Evolutionary conservation across 805 yeast genomes (phyloP).

Genomic region (Wickerhamomyces sydowiorum): DNA sequence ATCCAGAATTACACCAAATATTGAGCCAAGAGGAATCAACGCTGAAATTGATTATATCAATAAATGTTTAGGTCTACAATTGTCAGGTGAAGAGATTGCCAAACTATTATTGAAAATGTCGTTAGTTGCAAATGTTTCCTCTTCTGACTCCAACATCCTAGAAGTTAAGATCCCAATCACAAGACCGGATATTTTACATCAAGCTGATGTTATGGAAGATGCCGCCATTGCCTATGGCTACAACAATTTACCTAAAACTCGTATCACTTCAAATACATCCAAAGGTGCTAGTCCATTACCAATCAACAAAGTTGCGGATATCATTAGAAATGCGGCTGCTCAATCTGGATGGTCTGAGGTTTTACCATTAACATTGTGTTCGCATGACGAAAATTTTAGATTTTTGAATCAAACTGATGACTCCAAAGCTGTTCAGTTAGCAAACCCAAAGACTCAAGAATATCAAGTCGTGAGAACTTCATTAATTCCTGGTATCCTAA

Average conservation of each 20-base stretch:
- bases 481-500: constrained; percentile 87
- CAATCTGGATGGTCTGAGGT: constrained; percentile 97
- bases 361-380: constrained; percentile 89
- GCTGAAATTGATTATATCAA: constrained; percentile 85
- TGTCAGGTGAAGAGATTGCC: constrained; percentile 62
- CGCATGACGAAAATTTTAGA: constrained; percentile 95
- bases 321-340: constrained; percentile 83
- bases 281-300: constrained; percentile 84
- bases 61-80: constrained; percentile 83
- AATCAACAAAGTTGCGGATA: constrained; percentile 85
- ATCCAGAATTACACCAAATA: constrained; percentile 70
- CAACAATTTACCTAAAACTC: constrained; percentile 76
- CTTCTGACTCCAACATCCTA: constrained; percentile 33
- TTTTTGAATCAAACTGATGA: constrained; percentile 74
- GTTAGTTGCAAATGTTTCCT: constrained; percentile 52
- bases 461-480: constrained; percentile 98
- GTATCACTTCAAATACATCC: constrained; percentile 70
- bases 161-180: constrained; percentile 77
- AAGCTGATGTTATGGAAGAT: constrained; percentile 98
- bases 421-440: constrained; percentile 80
- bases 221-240: constrained; percentile 96
- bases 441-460: constrained; percentile 93
- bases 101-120: constrained; percentile 76
- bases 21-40: constrained; percentile 58
- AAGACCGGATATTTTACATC: constrained; percentile 92